Evolutionary conservation across 2,329 filamentous ascomycete genomes (phyloP), one percentile per base, ranked within the genome.

Genomic region (Xylaria multiplex): DNA sequence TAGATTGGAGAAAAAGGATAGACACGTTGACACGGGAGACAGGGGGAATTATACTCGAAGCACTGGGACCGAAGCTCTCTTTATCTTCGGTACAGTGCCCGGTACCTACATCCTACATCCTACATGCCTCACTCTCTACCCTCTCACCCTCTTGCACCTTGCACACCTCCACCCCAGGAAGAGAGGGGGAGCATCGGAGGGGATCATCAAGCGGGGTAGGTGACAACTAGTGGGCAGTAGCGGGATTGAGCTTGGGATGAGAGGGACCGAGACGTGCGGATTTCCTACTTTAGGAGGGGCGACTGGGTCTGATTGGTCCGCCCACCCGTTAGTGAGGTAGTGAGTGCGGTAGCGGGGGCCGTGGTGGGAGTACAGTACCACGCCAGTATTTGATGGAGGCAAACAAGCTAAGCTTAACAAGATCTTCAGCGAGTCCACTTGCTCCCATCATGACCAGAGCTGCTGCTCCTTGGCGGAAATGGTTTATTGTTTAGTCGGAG

Each of bases 41-140:
- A 13, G 30, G 37, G 5, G 13, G 52, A 56, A 27, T 43, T 27
- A 48, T 16, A 32, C 11, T 45, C 6, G 11, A n/a, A 32, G 46
- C n/a, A 19, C 46, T 24, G 68, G 61, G 50, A 40, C 42, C 48
- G 37, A 48, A 57, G 66, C 61, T 43, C 59, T 35, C 62, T 69
- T 70, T 70, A 67, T 70, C 62, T 61, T 67, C 55, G 14, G 32
- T 42, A 40, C n/a, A 42, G 52, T 54, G 32, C 24, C 27, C 35
- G 37, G 37, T 40, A 40, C 42, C 49, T 53, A 16, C 13, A 35
- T 16, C 2, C 27, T n/a, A n/a, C n/a, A n/a, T n/a, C n/a, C n/a
- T n/a, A n/a, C n/a, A n/a, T n/a, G n/a, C n/a, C n/a, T n/a, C n/a
- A n/a, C n/a, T n/a, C n/a, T n/a, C 5, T 5, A 27, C 27, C 27